phyloP scores from a whole-genome alignment of 2,329 filamentous ascomycete genomes.

The Emmonsia crescens region DNA sequence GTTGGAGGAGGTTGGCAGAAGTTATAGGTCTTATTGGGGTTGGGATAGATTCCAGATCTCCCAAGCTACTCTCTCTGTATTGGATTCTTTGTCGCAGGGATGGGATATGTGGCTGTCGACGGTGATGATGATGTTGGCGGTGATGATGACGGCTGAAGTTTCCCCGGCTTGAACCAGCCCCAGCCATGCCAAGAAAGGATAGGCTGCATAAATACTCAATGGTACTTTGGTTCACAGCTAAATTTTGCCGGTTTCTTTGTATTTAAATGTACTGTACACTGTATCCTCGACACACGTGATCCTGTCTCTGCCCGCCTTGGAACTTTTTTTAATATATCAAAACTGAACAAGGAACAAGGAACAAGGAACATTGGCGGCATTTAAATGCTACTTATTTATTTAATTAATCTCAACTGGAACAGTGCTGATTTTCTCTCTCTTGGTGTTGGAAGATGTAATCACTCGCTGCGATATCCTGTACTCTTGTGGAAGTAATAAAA shows the following conservation, averaged over 20 bases:
- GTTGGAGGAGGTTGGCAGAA: not conserved
- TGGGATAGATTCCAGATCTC: not conserved
- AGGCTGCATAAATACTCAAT: not conserved
- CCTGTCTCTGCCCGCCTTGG: not conserved
- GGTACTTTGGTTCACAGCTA: not conserved
- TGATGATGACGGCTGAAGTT: not conserved
- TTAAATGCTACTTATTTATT: too few species aligned
- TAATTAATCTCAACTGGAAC: not conserved
- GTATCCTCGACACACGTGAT: not conserved
- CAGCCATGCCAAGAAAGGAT: not conserved
- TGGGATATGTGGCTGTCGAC: not conserved
- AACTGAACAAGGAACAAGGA: too few species aligned
- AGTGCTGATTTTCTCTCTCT: not conserved
- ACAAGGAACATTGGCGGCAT: too few species aligned
- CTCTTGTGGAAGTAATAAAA: not conserved
- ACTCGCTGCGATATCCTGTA: not conserved
- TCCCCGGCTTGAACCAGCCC: not conserved
- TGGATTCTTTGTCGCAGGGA: not conserved
- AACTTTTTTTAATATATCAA: too few species aligned
- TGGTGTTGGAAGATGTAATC: not conserved
- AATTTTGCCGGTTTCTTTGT: not conserved
- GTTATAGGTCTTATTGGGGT: not conserved
- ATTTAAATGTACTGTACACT: not conserved
- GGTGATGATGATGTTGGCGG: not conserved
- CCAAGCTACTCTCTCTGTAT: not conserved